A percentile compares a stretch with the other conserved stretches of the same genome.
These are phyloP conservation scores for Penicillium capsulatum DNA, from an alignment of 2,329 filamentous ascomycete species.

Conservation along the genomic window DNA sequence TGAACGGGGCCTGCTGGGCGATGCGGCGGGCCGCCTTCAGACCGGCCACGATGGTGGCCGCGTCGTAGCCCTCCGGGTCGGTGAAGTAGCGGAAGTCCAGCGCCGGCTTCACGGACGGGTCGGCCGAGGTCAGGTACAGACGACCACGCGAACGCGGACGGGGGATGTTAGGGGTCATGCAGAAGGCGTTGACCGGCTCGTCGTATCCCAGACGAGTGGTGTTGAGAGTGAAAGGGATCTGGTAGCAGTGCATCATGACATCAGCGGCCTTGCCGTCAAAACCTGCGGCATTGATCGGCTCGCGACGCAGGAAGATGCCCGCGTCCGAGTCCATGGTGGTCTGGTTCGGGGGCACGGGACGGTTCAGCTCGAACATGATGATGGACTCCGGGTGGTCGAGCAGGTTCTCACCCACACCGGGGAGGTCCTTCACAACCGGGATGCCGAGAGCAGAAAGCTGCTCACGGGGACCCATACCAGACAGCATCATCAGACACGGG, in stretches of 20 bases:
- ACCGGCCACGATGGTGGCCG: slow-evolving; percentile 72
- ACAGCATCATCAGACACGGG: slow-evolving; percentile 60
- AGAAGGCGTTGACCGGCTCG: slow-evolving; percentile 71
- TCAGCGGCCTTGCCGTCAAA: slow-evolving; percentile 73
- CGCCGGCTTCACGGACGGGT: slow-evolving; percentile 73
- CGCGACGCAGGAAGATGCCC: slow-evolving; percentile 79
- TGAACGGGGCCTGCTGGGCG: slow-evolving; percentile 71
- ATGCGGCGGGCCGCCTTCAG: slow-evolving; percentile 73
- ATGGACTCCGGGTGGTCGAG: slow-evolving; percentile 63
- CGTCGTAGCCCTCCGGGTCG: slow-evolving; percentile 79
- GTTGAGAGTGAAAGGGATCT: slow-evolving; percentile 88
- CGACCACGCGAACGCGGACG: slow-evolving; percentile 73
- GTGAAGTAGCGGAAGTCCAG: slow-evolving; percentile 89
- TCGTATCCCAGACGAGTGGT: slow-evolving; percentile 75
- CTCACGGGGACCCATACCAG: slow-evolving; percentile 50
- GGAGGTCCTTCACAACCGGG: slow-evolving; percentile 56
- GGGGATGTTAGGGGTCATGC: slow-evolving; percentile 89
- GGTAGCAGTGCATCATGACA: slow-evolving; percentile 96
- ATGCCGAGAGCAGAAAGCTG: slow-evolving; percentile 52
- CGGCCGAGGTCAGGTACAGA: slow-evolving; percentile 70
- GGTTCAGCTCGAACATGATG: slow-evolving; percentile 75
- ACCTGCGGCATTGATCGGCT: slow-evolving; percentile 64
- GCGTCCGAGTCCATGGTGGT: slow-evolving; percentile 91
- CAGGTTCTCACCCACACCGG: slow-evolving; percentile 61
- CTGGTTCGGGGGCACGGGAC: slow-evolving; percentile 70